Evolutionary conservation across 2,329 filamentous ascomycete genomes (phyloP).

Genomic region (Pseudopithomyces chartarum): DNA sequence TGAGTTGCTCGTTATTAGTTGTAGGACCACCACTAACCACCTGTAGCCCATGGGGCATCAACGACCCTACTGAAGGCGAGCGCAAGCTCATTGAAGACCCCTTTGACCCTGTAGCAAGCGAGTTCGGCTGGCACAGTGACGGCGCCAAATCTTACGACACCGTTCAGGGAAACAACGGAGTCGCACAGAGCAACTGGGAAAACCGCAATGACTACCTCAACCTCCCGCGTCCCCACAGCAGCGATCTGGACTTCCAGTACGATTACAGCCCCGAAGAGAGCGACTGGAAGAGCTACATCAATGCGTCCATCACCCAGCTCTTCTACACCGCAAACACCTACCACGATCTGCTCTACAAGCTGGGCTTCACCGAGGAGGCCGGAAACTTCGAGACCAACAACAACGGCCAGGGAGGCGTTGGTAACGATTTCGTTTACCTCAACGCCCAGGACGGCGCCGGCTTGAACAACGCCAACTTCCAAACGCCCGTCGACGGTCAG

Average conservation of each 20-base stretch:
- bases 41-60: slow-evolving; percentile 54
- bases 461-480: slow-evolving; percentile 62
- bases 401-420: slow-evolving; percentile 57
- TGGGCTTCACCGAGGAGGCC: slow-evolving; percentile 63
- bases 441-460: slow-evolving; percentile 62
- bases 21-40: slow-evolving; percentile 9
- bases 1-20: slow-evolving; percentile 27
- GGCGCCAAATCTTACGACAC: slow-evolving; percentile 56
- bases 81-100: slow-evolving; percentile 56
- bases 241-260: slow-evolving; percentile 51
- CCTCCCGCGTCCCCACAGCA: slow-evolving; percentile 57
- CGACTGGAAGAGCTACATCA: slow-evolving; percentile 49
- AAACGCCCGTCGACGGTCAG: slow-evolving; percentile 58
- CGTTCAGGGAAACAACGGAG: slow-evolving; percentile 64
- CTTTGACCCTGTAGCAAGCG: slow-evolving; percentile 53
- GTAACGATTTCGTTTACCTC: slow-evolving; percentile 59
- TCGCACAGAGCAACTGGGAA: slow-evolving; percentile 58
- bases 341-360: slow-evolving; percentile 62
- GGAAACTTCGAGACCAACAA: slow-evolving; percentile 67
- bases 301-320: slow-evolving; percentile 63
- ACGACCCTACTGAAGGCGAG: slow-evolving; percentile 58
- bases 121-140: slow-evolving; percentile 60
- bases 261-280: slow-evolving; percentile 30
- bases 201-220: slow-evolving; percentile 46
- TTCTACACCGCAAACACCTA: slow-evolving; percentile 66